Evolutionary conservation across 495 filamentous ascomycete genomes (phyloP), one percentile per base, ranked within the genome.

Genomic region (Paragyromitra xinjiangensis): DNA sequence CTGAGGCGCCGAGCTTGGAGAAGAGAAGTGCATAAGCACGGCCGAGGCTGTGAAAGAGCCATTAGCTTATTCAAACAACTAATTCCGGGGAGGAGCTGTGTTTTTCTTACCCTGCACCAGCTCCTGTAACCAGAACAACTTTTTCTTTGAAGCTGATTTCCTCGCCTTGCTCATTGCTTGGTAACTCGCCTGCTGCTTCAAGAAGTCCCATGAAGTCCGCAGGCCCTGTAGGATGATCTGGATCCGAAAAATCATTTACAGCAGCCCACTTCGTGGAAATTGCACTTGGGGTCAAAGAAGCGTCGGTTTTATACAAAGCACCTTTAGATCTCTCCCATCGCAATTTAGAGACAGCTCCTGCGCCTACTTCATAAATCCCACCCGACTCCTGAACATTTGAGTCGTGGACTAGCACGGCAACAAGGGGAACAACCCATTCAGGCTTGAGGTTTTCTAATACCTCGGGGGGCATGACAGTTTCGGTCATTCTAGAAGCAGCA

Each of bases 391-490:
- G 86, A 2, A 88, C 91, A 86, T 97, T 97, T 81, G 90, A 94
- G 77, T 93, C 90, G 88, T 98, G 95, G 11, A 91, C 91, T 55
- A 99, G 88, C 65, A 92, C 89, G 58, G 95, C 96, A 24, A 99
- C 95, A 45, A 98, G 88, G 19, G 95, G 95, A 59, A 98, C 93
- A 71, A 99, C 90, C 94, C 94, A 98, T 68, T 97, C 94, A 56
- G 95, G 95, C 88, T 93, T 94, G 71, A 99, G 88, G 82, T 90
- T 91, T 69, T 93, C 90, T 63, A 99, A 87, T 24, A 98, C 87
- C 79, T 99, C 96, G 1, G 93, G 94, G 59, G 95, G 96, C 96
- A 99, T 98, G 67, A 99, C 88, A 53, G 95, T 99, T 83, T 95
- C 90, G 48, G 95, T 99, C 96, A 99, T 97, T 83, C 95, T 91